Evolutionary conservation across 345 rosid species (phyloP).

Genomic region (Litchi chinensis): DNA sequence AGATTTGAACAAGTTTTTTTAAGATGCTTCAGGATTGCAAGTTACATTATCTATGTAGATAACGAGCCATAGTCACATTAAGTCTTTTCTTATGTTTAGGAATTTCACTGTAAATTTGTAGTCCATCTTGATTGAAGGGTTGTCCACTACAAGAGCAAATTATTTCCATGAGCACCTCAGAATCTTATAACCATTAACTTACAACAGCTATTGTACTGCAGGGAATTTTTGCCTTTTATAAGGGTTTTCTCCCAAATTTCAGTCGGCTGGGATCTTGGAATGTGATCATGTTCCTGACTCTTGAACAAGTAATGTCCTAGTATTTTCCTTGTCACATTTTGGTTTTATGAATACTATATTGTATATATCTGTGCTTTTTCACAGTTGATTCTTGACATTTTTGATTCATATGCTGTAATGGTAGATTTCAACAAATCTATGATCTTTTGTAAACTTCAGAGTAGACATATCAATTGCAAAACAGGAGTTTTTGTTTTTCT

Average conservation of each 20-base stretch:
- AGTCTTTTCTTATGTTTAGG: conserved; percentile 2
- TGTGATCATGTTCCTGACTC: conserved; percentile 84
- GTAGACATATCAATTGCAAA: neutral
- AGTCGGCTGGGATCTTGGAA: conserved; percentile 95
- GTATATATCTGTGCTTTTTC: neutral
- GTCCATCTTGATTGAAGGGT: conserved; percentile 7
- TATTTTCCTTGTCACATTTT: neutral
- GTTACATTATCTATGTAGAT: neutral
- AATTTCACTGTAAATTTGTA: neutral
- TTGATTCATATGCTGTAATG: neutral
- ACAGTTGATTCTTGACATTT: neutral
- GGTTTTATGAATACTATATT: neutral
- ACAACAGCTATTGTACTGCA: conserved; percentile 30
- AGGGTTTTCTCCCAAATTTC: conserved; percentile 93
- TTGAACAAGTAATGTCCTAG: conserved; percentile 70
- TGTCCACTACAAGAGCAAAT: neutral
- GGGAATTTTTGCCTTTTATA: conserved; percentile 88
- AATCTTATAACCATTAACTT: neutral
- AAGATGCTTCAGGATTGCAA: neutral
- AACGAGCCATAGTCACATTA: neutral
- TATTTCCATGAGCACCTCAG: neutral
- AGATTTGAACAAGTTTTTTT: neutral
- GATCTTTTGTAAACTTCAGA: neutral
- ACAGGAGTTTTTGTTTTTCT: neutral
- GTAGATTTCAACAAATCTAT: neutral